Percentiles rank a stretch among this genome's conserved stretches.
Evolutionary conservation across 768 basidiomycete genomes (phyloP).

Genomic region (Lactarius evosmus): DNA sequence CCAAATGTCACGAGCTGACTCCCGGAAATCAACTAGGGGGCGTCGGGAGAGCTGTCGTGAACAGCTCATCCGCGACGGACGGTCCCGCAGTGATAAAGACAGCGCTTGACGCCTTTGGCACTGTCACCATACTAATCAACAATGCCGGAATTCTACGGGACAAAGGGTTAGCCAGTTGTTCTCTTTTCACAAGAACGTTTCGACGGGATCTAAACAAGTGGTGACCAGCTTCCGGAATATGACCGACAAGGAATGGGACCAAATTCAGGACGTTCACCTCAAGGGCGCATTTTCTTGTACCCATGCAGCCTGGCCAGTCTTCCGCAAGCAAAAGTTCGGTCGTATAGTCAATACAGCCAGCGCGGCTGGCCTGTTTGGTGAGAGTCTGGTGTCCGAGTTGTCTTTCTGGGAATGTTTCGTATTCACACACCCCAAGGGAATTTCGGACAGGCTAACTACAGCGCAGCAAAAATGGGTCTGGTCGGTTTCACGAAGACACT

Average conservation of each 20-base stretch:
- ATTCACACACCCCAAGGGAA: conserved; percentile 52
- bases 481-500: conserved; percentile 91
- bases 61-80: conserved; percentile 83
- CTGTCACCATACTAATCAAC: conserved; percentile 86
- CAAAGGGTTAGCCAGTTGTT: conserved; percentile 54
- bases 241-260: conserved; percentile 92
- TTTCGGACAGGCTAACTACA: conserved; percentile 97
- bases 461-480: conserved; percentile 96
- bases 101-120: conserved; percentile 82
- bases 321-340: conserved; percentile 93
- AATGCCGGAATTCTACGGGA: conserved; percentile 91
- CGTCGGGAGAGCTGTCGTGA: conserved; percentile 85
- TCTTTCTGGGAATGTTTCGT: neutral
- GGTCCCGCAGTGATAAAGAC: conserved; percentile 83
- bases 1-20: neutral
- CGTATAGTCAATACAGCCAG: conserved; percentile 93
- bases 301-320: conserved; percentile 94
- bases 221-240: conserved; percentile 86
- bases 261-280: conserved; percentile 83
- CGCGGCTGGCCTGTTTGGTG: conserved; percentile 90
- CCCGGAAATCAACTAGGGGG: conserved; percentile 36
- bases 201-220: neutral
- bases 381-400: neutral
- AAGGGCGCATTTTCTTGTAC: conserved; percentile 92
- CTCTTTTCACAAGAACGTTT: conserved; percentile 1